phyloP scores from a whole-genome alignment of 2,329 filamentous ascomycete species.

The Trichoderma aggressivum region DNA sequence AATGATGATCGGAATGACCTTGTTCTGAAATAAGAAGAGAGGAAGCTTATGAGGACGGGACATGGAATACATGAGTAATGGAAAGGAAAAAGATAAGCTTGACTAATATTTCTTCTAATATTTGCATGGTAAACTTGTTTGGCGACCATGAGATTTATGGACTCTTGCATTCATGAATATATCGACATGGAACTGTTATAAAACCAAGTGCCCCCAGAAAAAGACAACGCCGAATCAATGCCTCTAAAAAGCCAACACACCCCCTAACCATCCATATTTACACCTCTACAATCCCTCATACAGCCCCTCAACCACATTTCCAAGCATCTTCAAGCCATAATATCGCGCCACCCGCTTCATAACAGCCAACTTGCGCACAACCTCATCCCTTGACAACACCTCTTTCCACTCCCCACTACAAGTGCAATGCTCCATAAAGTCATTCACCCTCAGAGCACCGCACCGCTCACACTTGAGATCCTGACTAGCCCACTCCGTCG shows the following conservation, averaged over 20 bases:
- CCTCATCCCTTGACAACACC: constrained; percentile 64
- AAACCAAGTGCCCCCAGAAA: neutral
- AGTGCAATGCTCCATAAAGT: constrained; percentile 94
- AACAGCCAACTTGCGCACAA: constrained; percentile 63
- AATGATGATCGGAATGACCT: neutral
- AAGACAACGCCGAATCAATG: constrained; percentile 2
- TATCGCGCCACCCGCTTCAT: constrained; percentile 71
- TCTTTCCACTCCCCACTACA: constrained; percentile 84
- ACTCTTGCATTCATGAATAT: neutral
- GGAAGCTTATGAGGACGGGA: neutral
- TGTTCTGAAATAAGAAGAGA: neutral
- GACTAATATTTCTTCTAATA: neutral
- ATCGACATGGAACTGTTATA: neutral
- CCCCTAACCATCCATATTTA: neutral
- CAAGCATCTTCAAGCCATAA: constrained; percentile 80
- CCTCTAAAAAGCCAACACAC: neutral
- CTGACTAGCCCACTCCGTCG: constrained; percentile 81
- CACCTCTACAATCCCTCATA: constrained; percentile 40
- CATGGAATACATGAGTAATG: neutral
- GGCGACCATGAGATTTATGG: neutral
- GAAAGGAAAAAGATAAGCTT: neutral
- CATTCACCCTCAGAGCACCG: constrained; percentile 75
- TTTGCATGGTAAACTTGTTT: neutral
- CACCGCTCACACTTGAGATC: constrained; percentile 77
- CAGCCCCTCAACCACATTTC: constrained; percentile 67